Percentiles rank a stretch among this genome's conserved stretches.
Conservation (phyloP, 164 flowering plant genomes). For the Macadamia tetraphylla region DNA sequence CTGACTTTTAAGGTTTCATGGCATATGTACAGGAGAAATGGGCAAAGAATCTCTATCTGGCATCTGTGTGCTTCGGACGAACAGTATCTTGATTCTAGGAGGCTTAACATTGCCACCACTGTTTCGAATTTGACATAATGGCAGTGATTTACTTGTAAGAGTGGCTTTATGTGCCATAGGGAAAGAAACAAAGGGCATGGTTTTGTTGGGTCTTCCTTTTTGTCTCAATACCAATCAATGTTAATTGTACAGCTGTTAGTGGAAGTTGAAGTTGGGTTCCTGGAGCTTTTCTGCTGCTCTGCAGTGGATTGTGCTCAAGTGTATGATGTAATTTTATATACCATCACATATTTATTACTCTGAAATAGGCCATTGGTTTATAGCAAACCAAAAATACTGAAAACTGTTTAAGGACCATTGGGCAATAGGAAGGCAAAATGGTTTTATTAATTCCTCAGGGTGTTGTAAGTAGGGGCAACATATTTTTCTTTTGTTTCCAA, state of each 20-base stretch:
- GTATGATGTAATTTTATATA: no score
- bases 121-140: background rate
- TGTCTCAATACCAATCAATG: background rate
- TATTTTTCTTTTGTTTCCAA: no score
- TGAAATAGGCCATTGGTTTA: no score
- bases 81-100: conserved; percentile 40
- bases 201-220: background rate
- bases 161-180: no score
- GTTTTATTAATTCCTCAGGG: no score
- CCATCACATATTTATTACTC: no score
- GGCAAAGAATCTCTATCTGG: conserved; percentile 57
- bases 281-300: background rate
- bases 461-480: no score
- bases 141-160: background rate
- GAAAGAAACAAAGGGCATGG: background rate
- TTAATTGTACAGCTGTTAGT: background rate
- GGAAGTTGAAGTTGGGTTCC: no score
- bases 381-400: no score
- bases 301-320: no score
- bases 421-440: no score
- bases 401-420: no score
- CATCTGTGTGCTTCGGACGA: conserved; percentile 53
- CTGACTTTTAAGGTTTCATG: background rate
- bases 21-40: conserved; percentile 61
- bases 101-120: background rate